Base-by-base conservation (phyloP, 176 grass and related monocot species). In the Oropetium thomaeum region DNA sequence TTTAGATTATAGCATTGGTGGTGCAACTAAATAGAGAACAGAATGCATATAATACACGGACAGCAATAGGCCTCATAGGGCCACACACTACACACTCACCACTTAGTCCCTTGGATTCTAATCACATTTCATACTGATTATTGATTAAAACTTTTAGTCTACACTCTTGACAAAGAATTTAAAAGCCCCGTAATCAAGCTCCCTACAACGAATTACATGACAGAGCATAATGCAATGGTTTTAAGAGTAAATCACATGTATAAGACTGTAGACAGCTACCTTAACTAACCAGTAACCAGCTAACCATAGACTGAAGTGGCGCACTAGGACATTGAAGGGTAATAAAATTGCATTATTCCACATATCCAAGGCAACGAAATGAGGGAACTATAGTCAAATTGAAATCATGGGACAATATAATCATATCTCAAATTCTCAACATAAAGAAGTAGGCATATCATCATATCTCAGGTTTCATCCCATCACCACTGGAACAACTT, bases 371-470 rank as follows among this genome's bases (percentile, higher is more conserved):
- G 13, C 5, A 31, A 22, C 0, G 1, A 65, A 62, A 44, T 7
- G 4, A 39, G 0, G 9, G 3, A 42, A 8, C 1, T 15, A 43
- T 13, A 73, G 79, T 48, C 10, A 69, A 43, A 62, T 15, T 53
- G 5, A 67, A 73, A 60, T 23, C 0, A 67, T 9, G 61, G 44
- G 30, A 38, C 22, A 72, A 59, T 71, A 66, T 40, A 3, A 85
- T 35, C 35, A 87, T 41, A 79, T 83, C 48, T 52, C 40, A 78
- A 51, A 72, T 49, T 59, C 59, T 49, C 37, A 84, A 62, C 48
- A 57, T 58, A 30, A n/a, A 20, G n/a, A 79, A 69, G n/a, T 9
- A 41, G 13, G 26, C 58, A 82, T 49, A 74, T 72, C 2, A 81
- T 19, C 60, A 78, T 34, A 62, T 49, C 14, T 43, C 29, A 6